A percentile compares a stretch with the other conserved stretches of the same genome.
These are phyloP conservation scores for Xylaria sp. DNA, from an alignment of 2,329 filamentous ascomycete genomes.

Conservation along the genomic window DNA sequence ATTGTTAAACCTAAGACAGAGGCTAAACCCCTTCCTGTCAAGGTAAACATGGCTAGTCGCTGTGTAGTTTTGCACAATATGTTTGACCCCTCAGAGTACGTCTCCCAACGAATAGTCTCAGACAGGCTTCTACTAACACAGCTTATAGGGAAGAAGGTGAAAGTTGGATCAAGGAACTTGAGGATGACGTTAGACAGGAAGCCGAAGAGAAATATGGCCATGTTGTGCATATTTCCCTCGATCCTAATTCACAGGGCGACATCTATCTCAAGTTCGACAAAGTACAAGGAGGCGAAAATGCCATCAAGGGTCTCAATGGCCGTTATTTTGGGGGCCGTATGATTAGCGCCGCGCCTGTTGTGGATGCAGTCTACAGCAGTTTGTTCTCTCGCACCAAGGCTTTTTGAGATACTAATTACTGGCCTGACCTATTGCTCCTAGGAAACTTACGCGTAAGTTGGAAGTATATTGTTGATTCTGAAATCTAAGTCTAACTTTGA, in stretches of 20 bases:
- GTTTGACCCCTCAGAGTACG: slow-evolving; percentile 92
- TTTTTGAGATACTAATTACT: slow-evolving; percentile 73
- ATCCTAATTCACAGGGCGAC: slow-evolving; percentile 93
- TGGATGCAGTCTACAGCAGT: slow-evolving; percentile 98
- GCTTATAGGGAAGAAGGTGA: slow-evolving; percentile 82
- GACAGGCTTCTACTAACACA: slow-evolving; percentile 49
- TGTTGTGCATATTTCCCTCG: slow-evolving; percentile 95
- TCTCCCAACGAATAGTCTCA: slow-evolving; percentile 43
- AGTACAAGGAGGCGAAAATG: slow-evolving; percentile 94
- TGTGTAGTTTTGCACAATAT: slow-evolving; percentile 96
- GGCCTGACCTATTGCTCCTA: slow-evolving; percentile 60
- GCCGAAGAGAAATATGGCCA: slow-evolving; percentile 96
- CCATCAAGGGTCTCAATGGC: slow-evolving; percentile 96
- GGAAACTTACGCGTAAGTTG: slow-evolving; percentile 53
- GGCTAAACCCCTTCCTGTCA: slow-evolving; percentile 80
- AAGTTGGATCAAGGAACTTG: slow-evolving; percentile 90
- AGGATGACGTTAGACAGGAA: slow-evolving; percentile 91
- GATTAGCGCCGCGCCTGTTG: slow-evolving; percentile 94
- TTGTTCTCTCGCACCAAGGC: slow-evolving; percentile 89
- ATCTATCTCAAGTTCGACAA: slow-evolving; percentile 99
- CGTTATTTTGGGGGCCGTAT: slow-evolving; percentile 93
- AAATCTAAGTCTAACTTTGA: slow-evolving; percentile 1
- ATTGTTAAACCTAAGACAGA: slow-evolving; percentile 83
- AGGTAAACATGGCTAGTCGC: slow-evolving; percentile 90
- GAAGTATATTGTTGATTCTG: background rate